Evolutionary conservation across 2,329 filamentous ascomycete species (phyloP).

Genomic region (Myotisia sp.): DNA sequence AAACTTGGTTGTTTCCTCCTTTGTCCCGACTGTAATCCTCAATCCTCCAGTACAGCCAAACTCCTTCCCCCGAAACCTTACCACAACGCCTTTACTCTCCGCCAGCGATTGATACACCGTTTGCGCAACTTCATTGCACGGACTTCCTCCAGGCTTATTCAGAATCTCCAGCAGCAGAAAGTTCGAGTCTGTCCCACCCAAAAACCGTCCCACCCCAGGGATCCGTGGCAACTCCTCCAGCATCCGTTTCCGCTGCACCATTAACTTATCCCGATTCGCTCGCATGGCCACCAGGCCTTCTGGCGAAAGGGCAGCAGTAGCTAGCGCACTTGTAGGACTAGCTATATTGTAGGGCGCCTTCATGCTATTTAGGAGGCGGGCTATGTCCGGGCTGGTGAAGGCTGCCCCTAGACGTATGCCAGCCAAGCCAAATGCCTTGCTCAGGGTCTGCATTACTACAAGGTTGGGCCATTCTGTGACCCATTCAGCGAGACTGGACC

Average conservation of each 20-base stretch:
- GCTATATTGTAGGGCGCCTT: conserved; percentile 96
- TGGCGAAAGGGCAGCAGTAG: conserved; percentile 53
- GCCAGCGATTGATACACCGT: conserved; percentile 74
- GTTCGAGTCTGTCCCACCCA: conserved; percentile 70
- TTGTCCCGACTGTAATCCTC: conserved; percentile 82
- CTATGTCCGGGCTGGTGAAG: conserved; percentile 62
- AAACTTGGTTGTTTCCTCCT: conserved; percentile 68
- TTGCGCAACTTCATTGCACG: conserved; percentile 65
- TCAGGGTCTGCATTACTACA: conserved; percentile 96
- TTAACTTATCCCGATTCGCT: conserved; percentile 52
- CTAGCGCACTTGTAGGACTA: conserved; percentile 71
- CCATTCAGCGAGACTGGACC: conserved; percentile 75
- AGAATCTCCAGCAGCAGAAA: conserved; percentile 86
- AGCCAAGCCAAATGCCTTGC: conserved; percentile 90
- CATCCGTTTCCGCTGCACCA: conserved; percentile 64
- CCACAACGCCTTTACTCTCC: conserved; percentile 76
- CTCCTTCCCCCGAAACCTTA: conserved; percentile 87
- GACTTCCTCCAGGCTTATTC: conserved; percentile 49
- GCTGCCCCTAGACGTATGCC: conserved; percentile 82
- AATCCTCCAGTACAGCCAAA: conserved; percentile 77
- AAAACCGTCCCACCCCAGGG: conserved; percentile 62
- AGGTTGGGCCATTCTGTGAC: conserved; percentile 87
- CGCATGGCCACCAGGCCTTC: conserved; percentile 61
- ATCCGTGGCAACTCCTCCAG: conserved; percentile 59
- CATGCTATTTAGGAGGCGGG: conserved; percentile 69